Evolutionary conservation across 2,329 filamentous ascomycete genomes (phyloP).

Genomic region (Pyrenochaeta sp.): DNA sequence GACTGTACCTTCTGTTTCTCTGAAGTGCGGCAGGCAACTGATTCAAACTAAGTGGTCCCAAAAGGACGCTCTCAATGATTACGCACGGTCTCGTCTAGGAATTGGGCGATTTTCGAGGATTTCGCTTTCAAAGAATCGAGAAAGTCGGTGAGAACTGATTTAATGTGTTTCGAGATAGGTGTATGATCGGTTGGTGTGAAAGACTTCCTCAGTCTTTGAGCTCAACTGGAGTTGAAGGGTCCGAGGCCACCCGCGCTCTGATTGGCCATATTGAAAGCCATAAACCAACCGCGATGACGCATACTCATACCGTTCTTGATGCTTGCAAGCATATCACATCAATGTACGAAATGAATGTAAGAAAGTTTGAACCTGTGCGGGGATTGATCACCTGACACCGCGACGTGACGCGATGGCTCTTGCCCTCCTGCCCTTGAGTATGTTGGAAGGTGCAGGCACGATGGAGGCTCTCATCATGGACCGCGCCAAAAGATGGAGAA

Average conservation of each 20-base stretch:
- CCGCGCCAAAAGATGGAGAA: conserved; percentile 1
- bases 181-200: background rate
- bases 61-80: background rate
- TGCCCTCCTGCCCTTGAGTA: conserved; percentile 12
- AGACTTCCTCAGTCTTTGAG: background rate
- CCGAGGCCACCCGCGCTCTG: conserved; percentile 11
- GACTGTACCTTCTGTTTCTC: background rate
- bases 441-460: conserved; percentile 28
- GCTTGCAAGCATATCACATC: background rate
- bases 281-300: conserved; percentile 18
- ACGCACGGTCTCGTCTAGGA: background rate
- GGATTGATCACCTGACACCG: conserved; percentile 25
- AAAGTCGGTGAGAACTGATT: background rate
- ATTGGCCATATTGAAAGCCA: conserved; percentile 36
- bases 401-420: conserved; percentile 18
- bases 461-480: conserved; percentile 15
- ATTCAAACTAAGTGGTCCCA: background rate
- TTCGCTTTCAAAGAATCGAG: background rate
- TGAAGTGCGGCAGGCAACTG: background rate
- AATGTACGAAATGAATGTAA: background rate
- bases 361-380: background rate
- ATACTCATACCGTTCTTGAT: background rate
- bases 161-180: background rate
- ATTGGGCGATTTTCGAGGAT: background rate
- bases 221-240: background rate